These are phyloP conservation scores for Lithocarpus polystachyus DNA, from an alignment of 306 rosid species.

Conservation along the genomic window DNA sequence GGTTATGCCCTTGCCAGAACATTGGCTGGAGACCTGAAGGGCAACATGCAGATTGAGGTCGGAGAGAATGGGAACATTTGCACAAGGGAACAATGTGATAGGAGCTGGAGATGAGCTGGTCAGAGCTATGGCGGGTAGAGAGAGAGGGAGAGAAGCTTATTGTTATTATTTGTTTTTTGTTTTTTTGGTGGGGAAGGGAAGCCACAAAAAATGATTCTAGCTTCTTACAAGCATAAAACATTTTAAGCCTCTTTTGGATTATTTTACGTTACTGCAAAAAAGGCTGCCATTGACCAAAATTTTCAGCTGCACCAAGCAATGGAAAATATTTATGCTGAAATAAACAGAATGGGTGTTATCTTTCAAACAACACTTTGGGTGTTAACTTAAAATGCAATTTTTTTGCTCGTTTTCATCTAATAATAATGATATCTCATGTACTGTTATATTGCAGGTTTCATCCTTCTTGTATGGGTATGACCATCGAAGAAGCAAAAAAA, in stretches of 20 bases:
- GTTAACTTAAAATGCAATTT: background rate
- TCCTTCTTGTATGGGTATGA: conserved; percentile 69
- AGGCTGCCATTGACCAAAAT: no score
- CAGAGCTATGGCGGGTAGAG: conserved; percentile 17
- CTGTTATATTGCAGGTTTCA: conserved; percentile 47
- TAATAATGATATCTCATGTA: background rate
- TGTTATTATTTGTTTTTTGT: no score
- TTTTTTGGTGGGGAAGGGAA: no score
- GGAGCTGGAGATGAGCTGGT: conserved; percentile 40
- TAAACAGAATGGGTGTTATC: background rate
- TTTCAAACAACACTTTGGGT: background rate
- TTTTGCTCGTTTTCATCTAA: background rate
- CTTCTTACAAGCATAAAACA: no score
- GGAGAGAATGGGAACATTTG: background rate
- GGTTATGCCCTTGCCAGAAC: conserved; percentile 12
- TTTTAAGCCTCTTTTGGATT: no score
- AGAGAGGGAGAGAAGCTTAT: conserved; percentile 2
- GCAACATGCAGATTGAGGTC: background rate
- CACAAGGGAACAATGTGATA: conserved; percentile 15
- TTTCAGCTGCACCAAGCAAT: no score
- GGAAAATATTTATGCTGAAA: no score
- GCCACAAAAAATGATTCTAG: no score
- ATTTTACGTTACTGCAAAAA: no score
- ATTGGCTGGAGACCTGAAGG: background rate
- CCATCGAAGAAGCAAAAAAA: conserved; percentile 64